Conservation (phyloP, 2,329 filamentous ascomycete genomes). For the Aspergillus sp. region DNA sequence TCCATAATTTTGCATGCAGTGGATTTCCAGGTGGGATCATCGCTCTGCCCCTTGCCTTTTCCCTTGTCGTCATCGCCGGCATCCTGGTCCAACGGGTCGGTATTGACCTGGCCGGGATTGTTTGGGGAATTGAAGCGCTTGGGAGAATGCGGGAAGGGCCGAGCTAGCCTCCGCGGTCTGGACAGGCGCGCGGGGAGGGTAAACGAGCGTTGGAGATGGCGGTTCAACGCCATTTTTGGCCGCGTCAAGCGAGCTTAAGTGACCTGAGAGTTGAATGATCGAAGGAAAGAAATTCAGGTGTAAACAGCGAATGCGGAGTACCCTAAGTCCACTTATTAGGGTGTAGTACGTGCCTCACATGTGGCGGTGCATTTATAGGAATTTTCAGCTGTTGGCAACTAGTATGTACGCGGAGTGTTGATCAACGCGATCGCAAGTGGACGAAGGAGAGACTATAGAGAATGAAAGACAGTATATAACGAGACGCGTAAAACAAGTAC, state of each 20-base stretch:
- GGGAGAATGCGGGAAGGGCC: conserved; percentile 4
- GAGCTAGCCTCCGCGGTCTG: conserved; percentile 7
- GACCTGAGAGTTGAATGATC: background rate
- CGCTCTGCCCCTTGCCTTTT: conserved; percentile 12
- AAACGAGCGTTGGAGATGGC: conserved; percentile 15
- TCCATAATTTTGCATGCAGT: conserved; percentile 58
- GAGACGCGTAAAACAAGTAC: too few relatives aligned
- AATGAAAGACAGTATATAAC: background rate
- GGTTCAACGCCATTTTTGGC: conserved; percentile 16
- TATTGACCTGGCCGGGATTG: conserved; percentile 12
- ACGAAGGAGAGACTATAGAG: background rate
- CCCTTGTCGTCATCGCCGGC: conserved; percentile 18
- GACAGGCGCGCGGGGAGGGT: conserved; percentile 10
- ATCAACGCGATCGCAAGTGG: too few relatives aligned
- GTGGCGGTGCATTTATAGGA: background rate
- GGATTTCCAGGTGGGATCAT: conserved; percentile 21
- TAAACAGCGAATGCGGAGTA: conserved; percentile 5
- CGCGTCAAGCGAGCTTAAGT: background rate
- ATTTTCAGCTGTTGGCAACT: background rate
- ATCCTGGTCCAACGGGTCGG: conserved; percentile 22
- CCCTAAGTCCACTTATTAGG: background rate
- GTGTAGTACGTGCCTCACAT: background rate
- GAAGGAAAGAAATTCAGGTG: conserved; percentile 2
- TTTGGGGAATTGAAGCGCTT: conserved; percentile 17
- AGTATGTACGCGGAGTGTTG: too few relatives aligned